A percentile compares a stretch with the other conserved stretches of the same genome.
These are phyloP conservation scores for Jasminum sambac DNA, from an alignment of 257 asterid species.

Conservation along the genomic window DNA sequence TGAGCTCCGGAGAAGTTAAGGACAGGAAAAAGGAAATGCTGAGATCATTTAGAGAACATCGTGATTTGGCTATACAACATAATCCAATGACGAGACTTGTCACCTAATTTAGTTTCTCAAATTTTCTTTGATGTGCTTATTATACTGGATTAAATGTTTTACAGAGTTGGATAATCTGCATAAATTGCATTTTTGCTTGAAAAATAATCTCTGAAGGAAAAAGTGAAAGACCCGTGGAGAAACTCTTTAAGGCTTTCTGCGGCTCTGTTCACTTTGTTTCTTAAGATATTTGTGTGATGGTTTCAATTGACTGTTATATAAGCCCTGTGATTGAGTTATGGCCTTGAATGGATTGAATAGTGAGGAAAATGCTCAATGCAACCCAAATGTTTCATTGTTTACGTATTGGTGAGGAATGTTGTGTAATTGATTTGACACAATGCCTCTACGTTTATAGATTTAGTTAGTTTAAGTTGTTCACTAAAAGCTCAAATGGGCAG, in stretches of 20 bases:
- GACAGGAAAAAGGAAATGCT: background rate
- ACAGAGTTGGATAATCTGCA: too few relatives aligned
- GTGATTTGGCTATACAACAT: background rate
- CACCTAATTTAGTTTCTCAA: background rate
- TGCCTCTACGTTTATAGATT: background rate
- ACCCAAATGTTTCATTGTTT: background rate
- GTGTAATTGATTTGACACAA: background rate
- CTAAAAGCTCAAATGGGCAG: too few relatives aligned
- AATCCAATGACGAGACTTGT: background rate
- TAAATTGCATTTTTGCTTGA: too few relatives aligned
- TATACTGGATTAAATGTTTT: too few relatives aligned
- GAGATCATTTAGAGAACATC: background rate
- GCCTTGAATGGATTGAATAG: background rate
- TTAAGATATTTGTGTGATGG: background rate
- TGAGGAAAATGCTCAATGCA: background rate
- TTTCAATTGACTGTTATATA: background rate
- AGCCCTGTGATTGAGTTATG: background rate
- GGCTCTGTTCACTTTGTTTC: background rate
- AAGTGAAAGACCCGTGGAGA: background rate
- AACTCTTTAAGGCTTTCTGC: background rate
- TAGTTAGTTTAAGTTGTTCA: background rate
- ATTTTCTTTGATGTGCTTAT: background rate
- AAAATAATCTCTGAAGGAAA: background rate
- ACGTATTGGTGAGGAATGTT: background rate
- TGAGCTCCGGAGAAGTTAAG: background rate